A percentile compares a stretch with the other conserved stretches of the same genome.
Conservation (phyloP, 305 asterid genomes). For the Andrographis paniculata region DNA sequence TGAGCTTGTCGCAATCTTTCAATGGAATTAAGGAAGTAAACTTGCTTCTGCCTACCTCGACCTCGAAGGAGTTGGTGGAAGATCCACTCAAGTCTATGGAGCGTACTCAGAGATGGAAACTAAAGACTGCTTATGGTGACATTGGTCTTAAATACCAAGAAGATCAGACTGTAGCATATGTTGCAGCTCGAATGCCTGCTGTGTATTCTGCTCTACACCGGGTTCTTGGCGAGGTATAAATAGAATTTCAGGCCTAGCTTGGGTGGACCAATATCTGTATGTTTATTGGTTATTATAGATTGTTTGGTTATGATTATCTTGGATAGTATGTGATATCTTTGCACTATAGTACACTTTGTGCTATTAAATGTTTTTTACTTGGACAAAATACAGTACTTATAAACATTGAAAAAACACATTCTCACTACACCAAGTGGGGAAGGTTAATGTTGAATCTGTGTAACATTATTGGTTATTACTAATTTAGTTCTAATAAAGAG, state of each 20-base stretch:
- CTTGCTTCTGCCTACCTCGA: slow-evolving; percentile 62
- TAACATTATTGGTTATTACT: too few species aligned
- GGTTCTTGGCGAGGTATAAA: slow-evolving; percentile 74
- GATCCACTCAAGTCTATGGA: slow-evolving; percentile 69
- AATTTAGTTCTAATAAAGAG: neutral
- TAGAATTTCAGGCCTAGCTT: slow-evolving; percentile 10
- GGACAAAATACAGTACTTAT: too few species aligned
- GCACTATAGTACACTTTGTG: too few species aligned
- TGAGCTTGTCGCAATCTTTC: slow-evolving; percentile 69
- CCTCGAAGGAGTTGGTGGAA: slow-evolving; percentile 72
- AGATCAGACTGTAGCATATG: slow-evolving; percentile 83
- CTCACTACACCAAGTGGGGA: neutral
- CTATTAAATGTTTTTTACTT: too few species aligned
- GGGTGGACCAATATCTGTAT: neutral
- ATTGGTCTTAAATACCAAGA: slow-evolving; percentile 70
- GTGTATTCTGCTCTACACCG: slow-evolving; percentile 80
- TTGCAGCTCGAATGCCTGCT: slow-evolving; percentile 97
- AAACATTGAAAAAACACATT: too few species aligned
- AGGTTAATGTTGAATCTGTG: neutral
- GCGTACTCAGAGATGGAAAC: slow-evolving; percentile 76
- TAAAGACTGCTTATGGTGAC: slow-evolving; percentile 63
- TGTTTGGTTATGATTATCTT: too few species aligned
- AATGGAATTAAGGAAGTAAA: slow-evolving; percentile 68
- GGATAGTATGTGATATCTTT: too few species aligned
- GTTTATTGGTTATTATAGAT: neutral